Conservation (phyloP, 1,284 basidiomycete species). For the Cutaneotrichosporon daszewskae region DNA sequence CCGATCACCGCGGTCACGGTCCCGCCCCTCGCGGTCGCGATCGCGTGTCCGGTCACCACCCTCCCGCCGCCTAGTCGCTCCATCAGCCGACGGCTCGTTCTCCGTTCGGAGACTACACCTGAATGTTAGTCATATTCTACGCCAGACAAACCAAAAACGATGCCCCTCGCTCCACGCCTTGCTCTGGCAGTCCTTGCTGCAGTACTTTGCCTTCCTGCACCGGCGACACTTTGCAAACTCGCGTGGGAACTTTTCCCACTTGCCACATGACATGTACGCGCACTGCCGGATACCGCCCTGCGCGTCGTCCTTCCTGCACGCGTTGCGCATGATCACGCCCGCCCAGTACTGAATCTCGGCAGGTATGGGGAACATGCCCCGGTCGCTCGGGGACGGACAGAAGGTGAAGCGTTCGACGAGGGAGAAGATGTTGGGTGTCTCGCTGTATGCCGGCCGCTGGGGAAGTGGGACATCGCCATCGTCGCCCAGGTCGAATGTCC, state of each 20-base stretch:
- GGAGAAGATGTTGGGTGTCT: conserved; percentile 80
- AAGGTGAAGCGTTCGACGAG: conserved; percentile 95
- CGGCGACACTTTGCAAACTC: conserved; percentile 96
- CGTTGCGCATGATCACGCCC: conserved; percentile 98
- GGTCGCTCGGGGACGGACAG: conserved; percentile 74
- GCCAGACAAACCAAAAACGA: conserved; percentile 54
- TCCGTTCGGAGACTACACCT: conserved; percentile 32
- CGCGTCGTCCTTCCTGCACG: conserved; percentile 92
- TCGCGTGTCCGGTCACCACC: conserved; percentile 12
- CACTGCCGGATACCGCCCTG: conserved; percentile 92
- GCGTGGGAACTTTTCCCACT: conserved; percentile 86
- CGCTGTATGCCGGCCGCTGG: conserved; percentile 41
- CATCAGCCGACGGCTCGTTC: conserved; percentile 20
- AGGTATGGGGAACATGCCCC: conserved; percentile 67
- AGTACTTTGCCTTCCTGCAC: conserved; percentile 97
- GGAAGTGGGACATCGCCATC: conserved; percentile 32
- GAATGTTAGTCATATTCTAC: background rate
- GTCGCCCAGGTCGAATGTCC: conserved; percentile 41
- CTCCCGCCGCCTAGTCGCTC: background rate
- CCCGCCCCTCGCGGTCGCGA: conserved; percentile 12
- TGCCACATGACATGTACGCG: conserved; percentile 95
- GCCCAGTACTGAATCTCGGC: conserved; percentile 98
- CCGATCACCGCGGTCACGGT: conserved; percentile 1
- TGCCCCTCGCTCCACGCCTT: conserved; percentile 97
- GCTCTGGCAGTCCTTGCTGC: conserved; percentile 95